phyloP scores from a whole-genome alignment of 352 stramenopile species.

The Phytophthora podocarpi region DNA sequence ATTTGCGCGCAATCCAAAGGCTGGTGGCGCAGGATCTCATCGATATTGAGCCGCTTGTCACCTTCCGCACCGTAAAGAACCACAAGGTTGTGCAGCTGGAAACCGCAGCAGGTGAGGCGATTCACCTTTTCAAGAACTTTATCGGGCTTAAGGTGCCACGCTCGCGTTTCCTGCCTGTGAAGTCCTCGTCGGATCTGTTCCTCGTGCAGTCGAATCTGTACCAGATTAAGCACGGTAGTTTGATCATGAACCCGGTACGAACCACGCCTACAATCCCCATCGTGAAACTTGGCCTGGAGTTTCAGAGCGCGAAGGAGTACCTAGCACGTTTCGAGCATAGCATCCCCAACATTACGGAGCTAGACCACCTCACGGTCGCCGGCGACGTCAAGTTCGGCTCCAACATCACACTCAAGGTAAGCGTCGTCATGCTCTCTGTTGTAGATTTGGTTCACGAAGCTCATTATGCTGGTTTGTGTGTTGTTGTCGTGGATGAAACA shows the following conservation, averaged over 20 bases:
- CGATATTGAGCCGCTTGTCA: constrained; percentile 96
- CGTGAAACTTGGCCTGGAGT: constrained; percentile 93
- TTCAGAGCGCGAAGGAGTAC: constrained; percentile 91
- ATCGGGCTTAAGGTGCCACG: constrained; percentile 96
- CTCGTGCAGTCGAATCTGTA: constrained; percentile 94
- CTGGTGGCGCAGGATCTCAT: constrained; percentile 97
- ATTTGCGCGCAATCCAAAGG: constrained; percentile 96
- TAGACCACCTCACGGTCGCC: constrained; percentile 93
- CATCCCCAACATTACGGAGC: constrained; percentile 93
- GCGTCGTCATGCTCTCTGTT: not conserved
- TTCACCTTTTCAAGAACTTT: constrained; percentile 98
- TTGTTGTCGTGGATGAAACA: constrained; percentile 32
- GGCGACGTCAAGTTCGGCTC: constrained; percentile 94
- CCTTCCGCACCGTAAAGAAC: constrained; percentile 96
- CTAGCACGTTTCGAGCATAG: constrained; percentile 82
- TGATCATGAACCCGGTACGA: constrained; percentile 88
- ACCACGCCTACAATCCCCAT: constrained; percentile 89
- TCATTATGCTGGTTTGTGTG: constrained; percentile 1
- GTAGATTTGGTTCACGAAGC: not conserved
- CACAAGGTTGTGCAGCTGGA: constrained; percentile 96
- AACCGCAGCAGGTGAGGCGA: constrained; percentile 97
- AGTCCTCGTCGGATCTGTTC: constrained; percentile 99
- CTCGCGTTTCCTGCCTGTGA: constrained; percentile 98
- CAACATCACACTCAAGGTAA: constrained; percentile 91
- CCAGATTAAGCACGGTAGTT: constrained; percentile 91